These are phyloP conservation scores for Cordyceps pruinosa DNA, from an alignment of 2,329 filamentous ascomycete genomes.

Conservation along the genomic window DNA sequence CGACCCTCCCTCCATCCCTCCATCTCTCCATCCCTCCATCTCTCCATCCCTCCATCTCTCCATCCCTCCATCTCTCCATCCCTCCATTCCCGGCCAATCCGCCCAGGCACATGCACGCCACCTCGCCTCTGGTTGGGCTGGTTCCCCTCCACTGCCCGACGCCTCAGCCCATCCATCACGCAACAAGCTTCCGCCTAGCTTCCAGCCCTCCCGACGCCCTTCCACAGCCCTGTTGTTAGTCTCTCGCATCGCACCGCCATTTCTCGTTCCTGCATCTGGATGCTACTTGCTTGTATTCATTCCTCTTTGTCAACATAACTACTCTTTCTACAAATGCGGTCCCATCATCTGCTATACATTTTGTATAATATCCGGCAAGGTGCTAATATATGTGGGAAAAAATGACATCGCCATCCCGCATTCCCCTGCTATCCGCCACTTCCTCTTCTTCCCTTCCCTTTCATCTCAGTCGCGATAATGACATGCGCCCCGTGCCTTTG, in stretches of 20 bases:
- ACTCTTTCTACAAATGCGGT: not conserved
- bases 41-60: too few species aligned
- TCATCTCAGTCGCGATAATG: constrained; percentile 15
- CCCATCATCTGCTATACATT: constrained; percentile 3
- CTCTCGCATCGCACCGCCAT: not conserved
- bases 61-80: not conserved
- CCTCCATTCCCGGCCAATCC: not conserved
- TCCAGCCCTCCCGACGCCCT: not conserved
- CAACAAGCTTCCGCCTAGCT: not conserved
- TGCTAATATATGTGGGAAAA: not conserved
- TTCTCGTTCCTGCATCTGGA: not conserved
- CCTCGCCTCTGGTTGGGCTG: constrained; percentile 3
- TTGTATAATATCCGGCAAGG: not conserved
- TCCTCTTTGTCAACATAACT: not conserved
- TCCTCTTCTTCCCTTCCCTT: not conserved
- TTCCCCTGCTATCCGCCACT: not conserved
- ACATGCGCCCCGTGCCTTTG: constrained; percentile 38
- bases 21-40: too few species aligned
- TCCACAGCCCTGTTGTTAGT: not conserved
- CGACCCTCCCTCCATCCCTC: too few species aligned
- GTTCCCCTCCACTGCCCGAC: not conserved
- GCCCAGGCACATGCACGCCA: constrained; percentile 2
- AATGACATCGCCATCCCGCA: not conserved
- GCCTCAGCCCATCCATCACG: not conserved
- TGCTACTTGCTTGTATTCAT: not conserved